Conservation (phyloP, 1,139 yeast species). For the Yamadazyma mexicana region DNA sequence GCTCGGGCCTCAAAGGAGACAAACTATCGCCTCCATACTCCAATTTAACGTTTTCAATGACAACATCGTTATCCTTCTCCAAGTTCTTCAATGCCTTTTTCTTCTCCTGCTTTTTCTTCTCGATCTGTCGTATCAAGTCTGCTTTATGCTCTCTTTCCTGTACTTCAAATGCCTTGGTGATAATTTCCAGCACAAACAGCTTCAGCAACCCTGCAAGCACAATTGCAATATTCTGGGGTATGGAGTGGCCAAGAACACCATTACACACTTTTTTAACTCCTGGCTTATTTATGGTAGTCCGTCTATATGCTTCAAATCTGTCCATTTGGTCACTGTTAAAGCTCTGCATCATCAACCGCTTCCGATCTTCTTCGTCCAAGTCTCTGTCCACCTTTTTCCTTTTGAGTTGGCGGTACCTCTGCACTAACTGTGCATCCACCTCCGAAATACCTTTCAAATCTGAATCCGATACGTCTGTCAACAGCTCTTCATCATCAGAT, state of each 20-base stretch:
- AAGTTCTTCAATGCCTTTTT: conserved; percentile 27
- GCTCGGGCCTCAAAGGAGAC: conserved; percentile 77
- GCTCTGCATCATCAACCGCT: conserved; percentile 66
- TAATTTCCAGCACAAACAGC: conserved; percentile 83
- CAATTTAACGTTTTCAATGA: conserved; percentile 26
- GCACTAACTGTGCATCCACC: conserved; percentile 33
- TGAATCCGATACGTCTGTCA: conserved; percentile 17
- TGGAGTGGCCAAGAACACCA: conserved; percentile 75
- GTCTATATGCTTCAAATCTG: conserved; percentile 81
- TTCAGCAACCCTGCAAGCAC: conserved; percentile 86
- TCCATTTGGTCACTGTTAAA: conserved; percentile 84
- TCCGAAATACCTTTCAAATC: conserved; percentile 36
- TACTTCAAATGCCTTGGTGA: conserved; percentile 75
- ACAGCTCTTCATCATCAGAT: conserved; percentile 27
- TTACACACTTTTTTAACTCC: conserved; percentile 83
- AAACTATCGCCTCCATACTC: conserved; percentile 43
- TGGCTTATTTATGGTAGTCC: conserved; percentile 77
- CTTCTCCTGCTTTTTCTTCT: conserved; percentile 36
- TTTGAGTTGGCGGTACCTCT: conserved; percentile 29
- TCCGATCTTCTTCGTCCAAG: conserved; percentile 50
- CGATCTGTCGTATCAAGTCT: conserved; percentile 36
- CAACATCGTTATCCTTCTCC: conserved; percentile 31
- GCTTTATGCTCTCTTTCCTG: conserved; percentile 56
- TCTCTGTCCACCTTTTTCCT: conserved; percentile 21
- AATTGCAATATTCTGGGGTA: conserved; percentile 81